Evolutionary conservation across 2,329 filamentous ascomycete genomes (phyloP).

Genomic region (Niveomyces coronatus): DNA sequence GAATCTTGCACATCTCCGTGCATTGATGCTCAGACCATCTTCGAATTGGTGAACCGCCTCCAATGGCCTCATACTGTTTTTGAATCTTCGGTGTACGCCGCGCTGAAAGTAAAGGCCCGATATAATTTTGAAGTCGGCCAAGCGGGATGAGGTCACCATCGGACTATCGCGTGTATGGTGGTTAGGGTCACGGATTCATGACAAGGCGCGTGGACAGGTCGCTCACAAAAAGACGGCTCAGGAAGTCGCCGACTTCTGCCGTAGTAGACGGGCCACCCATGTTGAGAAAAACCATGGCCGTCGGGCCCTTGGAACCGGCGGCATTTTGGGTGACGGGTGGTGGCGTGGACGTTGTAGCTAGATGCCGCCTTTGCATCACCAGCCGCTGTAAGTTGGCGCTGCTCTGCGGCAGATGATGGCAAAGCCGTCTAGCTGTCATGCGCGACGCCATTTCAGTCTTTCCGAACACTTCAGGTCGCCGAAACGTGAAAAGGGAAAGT

Average conservation of each 20-base stretch:
- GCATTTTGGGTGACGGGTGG: constrained; percentile 75
- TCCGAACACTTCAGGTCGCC: too few relatives aligned
- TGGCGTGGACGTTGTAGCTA: constrained; percentile 40
- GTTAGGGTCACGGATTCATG: constrained; percentile 10
- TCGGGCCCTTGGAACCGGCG: constrained; percentile 64
- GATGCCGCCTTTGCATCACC: constrained; percentile 20
- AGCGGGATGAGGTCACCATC: constrained; percentile 95
- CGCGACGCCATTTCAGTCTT: constrained; percentile 27
- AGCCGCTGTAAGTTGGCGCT: constrained; percentile 20
- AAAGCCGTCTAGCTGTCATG: constrained; percentile 28
- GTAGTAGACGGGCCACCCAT: constrained; percentile 93
- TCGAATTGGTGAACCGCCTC: constrained; percentile 93
- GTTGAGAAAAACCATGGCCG: constrained; percentile 97
- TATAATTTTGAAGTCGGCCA: constrained; percentile 78
- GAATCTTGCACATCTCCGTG: constrained; percentile 91
- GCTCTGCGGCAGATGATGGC: constrained; percentile 17
- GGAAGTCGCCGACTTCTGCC: constrained; percentile 78
- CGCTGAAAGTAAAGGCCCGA: constrained; percentile 77
- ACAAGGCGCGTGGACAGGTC: constrained; percentile 4
- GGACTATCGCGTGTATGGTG: constrained; percentile 44
- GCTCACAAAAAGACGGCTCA: constrained; percentile 84
- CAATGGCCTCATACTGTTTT: constrained; percentile 90
- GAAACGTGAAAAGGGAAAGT: not conserved
- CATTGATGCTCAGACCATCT: constrained; percentile 97
- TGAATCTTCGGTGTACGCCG: constrained; percentile 92